Base-by-base conservation (phyloP, 2,329 filamentous ascomycete species). In the Pseudomassariella vexata region DNA sequence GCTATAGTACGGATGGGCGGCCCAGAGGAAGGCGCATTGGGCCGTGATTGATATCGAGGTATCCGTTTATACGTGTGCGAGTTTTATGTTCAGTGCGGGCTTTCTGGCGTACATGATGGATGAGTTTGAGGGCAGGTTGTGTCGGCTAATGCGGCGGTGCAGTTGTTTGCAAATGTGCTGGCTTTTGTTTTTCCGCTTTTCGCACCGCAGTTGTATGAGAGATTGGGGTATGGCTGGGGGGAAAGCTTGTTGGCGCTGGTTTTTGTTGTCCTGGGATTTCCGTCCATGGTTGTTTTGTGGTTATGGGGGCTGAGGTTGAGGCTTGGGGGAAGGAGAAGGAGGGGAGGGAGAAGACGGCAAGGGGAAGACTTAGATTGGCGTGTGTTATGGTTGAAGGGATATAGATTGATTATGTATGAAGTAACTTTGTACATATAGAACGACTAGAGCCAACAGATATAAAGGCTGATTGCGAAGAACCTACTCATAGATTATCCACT, bases 121-220 rank as follows among this genome's bases (percentile, higher is more conserved):
- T 12, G 31, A 26, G 18, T 33, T 27, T 9, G 12, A n/a, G n/a
- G n/a, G 10, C 31, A 33, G 9, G 22, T 16, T n/a, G 24, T 19
- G 7, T 33, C 31, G 18, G 31, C 31, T 5, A 27, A 26, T 10
- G 31, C 31, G n/a, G 31, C 31, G 11, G 19, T 15, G n/a, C 23
- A 20, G 5, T 20, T 33, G 31, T 12, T 33, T 4, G 21, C 23
- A 19, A 14, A 22, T 15, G 6, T 30, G 2, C 19, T 30, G 14
- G 28, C 17, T 6, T 30, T 30, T 15, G 28, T 16, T 6, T 30
- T 30, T 14, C 28, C 28, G 3, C 16, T 30, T 3, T 30, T 30
- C 17, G 28, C 28, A 7, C 9, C 17, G 6, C 17, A 22, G 28
- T n/a, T 30, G 14, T 30, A 30, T 16, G 17, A 20, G 9, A 10